A percentile compares a stretch with the other conserved stretches of the same genome.
These are phyloP conservation scores for Neurospora intermedia DNA, from an alignment of 495 filamentous ascomycete genomes.

Conservation along the genomic window DNA sequence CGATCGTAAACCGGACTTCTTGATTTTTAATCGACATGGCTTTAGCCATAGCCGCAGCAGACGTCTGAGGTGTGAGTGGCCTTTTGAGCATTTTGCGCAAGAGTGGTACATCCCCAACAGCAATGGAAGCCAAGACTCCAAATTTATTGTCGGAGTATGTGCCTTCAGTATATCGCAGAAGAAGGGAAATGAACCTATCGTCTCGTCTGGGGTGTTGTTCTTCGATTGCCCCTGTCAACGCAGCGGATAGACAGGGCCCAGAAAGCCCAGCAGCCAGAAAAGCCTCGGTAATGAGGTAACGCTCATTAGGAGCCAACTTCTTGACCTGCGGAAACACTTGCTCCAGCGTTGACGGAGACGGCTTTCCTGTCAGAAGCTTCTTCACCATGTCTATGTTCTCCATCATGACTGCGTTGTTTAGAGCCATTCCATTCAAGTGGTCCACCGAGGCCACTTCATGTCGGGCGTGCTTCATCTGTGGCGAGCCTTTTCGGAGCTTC, in stretches of 20 bases:
- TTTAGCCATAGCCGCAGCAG: conserved; percentile 22
- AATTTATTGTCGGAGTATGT: conserved; percentile 35
- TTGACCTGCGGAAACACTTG: conserved; percentile 27
- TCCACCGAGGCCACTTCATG: conserved; percentile 37
- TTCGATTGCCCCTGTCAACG: conserved; percentile 32
- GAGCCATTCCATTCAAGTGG: conserved; percentile 29
- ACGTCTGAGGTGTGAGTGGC: conserved; percentile 26
- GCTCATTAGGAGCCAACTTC: conserved; percentile 19
- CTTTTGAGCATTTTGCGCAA: conserved; percentile 28
- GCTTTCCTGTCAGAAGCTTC: conserved; percentile 27
- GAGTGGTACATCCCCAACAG: conserved; percentile 24
- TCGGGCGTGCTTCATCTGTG: conserved; percentile 20
- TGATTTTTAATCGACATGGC: conserved; percentile 27
- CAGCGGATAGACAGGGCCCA: conserved; percentile 22
- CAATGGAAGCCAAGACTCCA: conserved; percentile 29
- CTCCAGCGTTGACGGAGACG: conserved; percentile 27
- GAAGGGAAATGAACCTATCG: conserved; percentile 30
- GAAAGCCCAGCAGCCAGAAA: conserved; percentile 31
- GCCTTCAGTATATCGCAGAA: conserved; percentile 33
- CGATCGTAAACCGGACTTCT: conserved; percentile 24
- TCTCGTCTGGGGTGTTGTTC: conserved; percentile 31
- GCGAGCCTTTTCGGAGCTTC: conserved; percentile 14
- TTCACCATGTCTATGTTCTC: conserved; percentile 27
- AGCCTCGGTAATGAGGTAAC: conserved; percentile 29
- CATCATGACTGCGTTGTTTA: conserved; percentile 29